Percentiles rank a stretch among this genome's conserved stretches.
phyloP scores from a whole-genome alignment of 1,284 basidiomycete genomes.

The Irpex sp. region DNA sequence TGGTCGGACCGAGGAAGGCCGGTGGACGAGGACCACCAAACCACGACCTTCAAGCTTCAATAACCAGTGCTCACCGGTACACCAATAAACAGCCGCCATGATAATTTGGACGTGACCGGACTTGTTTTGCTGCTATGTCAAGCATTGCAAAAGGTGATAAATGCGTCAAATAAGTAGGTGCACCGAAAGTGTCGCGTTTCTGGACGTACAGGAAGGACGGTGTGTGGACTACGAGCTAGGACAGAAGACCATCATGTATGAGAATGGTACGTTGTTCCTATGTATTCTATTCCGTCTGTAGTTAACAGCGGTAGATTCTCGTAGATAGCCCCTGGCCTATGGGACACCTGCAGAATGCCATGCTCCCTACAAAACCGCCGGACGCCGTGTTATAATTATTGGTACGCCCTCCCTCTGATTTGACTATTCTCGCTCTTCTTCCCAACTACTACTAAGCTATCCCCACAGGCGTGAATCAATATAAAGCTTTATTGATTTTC shows the following conservation, averaged over 20 bases:
- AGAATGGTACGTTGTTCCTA: slow-evolving; percentile 1
- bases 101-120: no score
- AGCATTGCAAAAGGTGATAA: slow-evolving; percentile 3
- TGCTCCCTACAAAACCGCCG: slow-evolving; percentile 10
- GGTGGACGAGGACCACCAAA: no score
- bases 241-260: slow-evolving; percentile 8
- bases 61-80: no score
- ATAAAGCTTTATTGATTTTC: no score
- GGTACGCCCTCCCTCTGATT: background rate
- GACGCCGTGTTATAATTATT: slow-evolving; percentile 1
- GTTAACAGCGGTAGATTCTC: background rate
- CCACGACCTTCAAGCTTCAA: no score
- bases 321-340: slow-evolving; percentile 8
- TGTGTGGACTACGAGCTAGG: slow-evolving; percentile 1
- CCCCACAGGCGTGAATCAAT: no score
- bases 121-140: no score
- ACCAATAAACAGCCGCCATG: no score
- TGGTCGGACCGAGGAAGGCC: no score
- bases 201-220: slow-evolving; percentile 7
- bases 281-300: background rate
- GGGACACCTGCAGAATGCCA: slow-evolving; percentile 10
- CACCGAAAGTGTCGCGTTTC: slow-evolving; percentile 4
- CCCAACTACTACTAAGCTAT: no score
- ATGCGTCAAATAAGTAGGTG: background rate
- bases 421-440: no score